Evolutionary conservation across 2,329 filamentous ascomycete species (phyloP).

Genomic region (Ceratocystis lukuohia): DNA sequence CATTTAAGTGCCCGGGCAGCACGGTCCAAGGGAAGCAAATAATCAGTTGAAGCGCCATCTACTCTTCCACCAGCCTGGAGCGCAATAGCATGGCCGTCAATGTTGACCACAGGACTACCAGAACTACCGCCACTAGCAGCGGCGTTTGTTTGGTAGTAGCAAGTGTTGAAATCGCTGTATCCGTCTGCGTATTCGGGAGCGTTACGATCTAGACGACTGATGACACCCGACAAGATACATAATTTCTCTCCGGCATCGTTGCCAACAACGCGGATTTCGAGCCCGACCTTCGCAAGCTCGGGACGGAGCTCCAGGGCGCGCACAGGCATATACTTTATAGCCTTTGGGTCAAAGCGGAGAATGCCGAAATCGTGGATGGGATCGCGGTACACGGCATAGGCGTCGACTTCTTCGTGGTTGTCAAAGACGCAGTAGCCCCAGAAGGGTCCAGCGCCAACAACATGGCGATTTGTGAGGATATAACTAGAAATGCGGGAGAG

Average conservation of each 20-base stretch:
- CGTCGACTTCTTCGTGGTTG: constrained; percentile 94
- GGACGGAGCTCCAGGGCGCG: constrained; percentile 67
- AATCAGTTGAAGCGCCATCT: constrained; percentile 92
- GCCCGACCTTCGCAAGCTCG: constrained; percentile 76
- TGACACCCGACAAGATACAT: constrained; percentile 93
- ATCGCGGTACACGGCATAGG: constrained; percentile 91
- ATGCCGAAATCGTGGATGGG: constrained; percentile 98
- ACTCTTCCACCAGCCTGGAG: constrained; percentile 87
- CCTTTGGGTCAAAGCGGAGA: constrained; percentile 85
- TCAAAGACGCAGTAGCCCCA: constrained; percentile 98
- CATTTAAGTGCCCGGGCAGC: constrained; percentile 77
- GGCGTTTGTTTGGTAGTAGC: constrained; percentile 96
- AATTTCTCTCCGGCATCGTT: constrained; percentile 98
- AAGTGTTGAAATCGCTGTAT: constrained; percentile 90
- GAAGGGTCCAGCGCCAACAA: constrained; percentile 89
- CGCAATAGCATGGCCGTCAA: constrained; percentile 82
- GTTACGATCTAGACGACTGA: constrained; percentile 88
- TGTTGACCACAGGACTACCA: constrained; percentile 94
- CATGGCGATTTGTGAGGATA: constrained; percentile 80
- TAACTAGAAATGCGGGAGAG: constrained; percentile 34
- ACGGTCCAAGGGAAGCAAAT: constrained; percentile 87
- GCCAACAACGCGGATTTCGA: constrained; percentile 90
- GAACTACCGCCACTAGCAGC: constrained; percentile 94
- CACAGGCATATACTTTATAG: constrained; percentile 94
- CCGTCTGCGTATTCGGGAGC: constrained; percentile 96